Evolutionary conservation across 306 rosid genomes (phyloP), one percentile per base, ranked within the genome.

Genomic region (Vachellia collinsii): DNA sequence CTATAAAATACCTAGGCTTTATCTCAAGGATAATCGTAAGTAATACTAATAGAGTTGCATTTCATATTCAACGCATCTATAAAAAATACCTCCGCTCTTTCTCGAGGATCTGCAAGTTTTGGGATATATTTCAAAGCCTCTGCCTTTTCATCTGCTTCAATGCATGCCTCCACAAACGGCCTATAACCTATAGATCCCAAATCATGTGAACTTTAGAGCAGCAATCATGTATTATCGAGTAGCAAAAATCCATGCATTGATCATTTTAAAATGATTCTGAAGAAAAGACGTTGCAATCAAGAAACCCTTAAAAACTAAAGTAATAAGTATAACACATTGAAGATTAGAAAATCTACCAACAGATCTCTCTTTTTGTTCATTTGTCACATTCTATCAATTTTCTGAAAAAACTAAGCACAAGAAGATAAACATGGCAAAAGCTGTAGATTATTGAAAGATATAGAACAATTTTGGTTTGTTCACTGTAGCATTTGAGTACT

Each of bases 161-260:
- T 67, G 88, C 99, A 95, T 71, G 98, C 98, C 89, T 95, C 99
- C 58, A 95, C 99, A 84, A 95, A 95, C 74, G 98, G 99, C 81
- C 90, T 88, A 68, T 80, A 95, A 71, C 99, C 99, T 95, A 74
- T 47, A 70, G 65, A 83, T 56, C 82, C 72, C 82, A 84, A 70
- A 86, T 39, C 50, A 59, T 62, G 69, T 46, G 62, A 34, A 76
- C 44, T 14, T 75, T 51, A 78, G 56, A 11, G 71, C 48, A 70
- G 64, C 39, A 51, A 17, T 16, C 37, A 56, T 22, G 10, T 13
- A 72, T 58, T 19, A 79, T 75, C 81, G 29, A 79, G 68, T 64
- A 72, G 84, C 76, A 39, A 39, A 74, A 56, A 76, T 54, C 66
- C 14, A 51, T 75, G 47, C 44, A 82, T 67, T 20, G 19, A 37